A percentile compares a stretch with the other conserved stretches of the same genome.
These are phyloP conservation scores for Leccinum pallidistipes DNA, from an alignment of 1,284 basidiomycete genomes.

Conservation along the genomic window DNA sequence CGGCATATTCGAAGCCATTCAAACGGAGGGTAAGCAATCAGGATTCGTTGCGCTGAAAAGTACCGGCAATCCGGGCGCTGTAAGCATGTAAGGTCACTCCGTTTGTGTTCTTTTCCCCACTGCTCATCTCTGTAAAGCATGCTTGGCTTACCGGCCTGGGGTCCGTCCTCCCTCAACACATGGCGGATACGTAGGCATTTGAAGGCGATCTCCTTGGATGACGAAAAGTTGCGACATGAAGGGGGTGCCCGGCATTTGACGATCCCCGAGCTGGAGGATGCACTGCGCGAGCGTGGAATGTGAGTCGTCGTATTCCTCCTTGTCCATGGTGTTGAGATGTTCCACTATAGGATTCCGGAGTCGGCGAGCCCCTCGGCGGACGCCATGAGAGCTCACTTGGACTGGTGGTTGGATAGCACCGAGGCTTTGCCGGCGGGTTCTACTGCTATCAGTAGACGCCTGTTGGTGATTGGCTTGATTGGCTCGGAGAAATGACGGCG, in stretches of 20 bases:
- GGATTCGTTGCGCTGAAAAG: conserved; percentile 31
- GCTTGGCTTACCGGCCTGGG: conserved; percentile 58
- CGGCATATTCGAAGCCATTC: conserved; percentile 36
- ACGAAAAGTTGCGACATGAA: conserved; percentile 55
- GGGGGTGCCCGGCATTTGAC: conserved; percentile 47
- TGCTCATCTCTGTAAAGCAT: conserved; percentile 40
- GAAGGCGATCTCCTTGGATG: conserved; percentile 55
- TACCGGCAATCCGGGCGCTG: conserved; percentile 32
- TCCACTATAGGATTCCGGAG: conserved; percentile 26
- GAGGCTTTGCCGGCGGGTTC: conserved; percentile 33
- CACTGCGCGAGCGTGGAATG: conserved; percentile 74
- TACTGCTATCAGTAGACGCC: conserved; percentile 43
- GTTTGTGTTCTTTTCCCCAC: background rate
- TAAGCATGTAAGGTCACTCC: conserved; percentile 39
- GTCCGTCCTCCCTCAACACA: conserved; percentile 50
- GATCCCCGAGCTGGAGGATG: conserved; percentile 54
- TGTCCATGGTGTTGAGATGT: background rate
- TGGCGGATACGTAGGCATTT: conserved; percentile 60
- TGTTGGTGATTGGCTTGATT: conserved; percentile 39
- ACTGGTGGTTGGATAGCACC: conserved; percentile 57
- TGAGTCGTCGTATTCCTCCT: conserved; percentile 37
- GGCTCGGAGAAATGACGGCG: conserved; percentile 28
- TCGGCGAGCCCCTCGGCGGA: conserved; percentile 38
- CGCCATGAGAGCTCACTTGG: conserved; percentile 48
- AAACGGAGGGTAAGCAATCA: conserved; percentile 22